Evolutionary conservation across 495 filamentous ascomycete genomes (phyloP), one percentile per base, ranked within the genome.

Genomic region (Tuber microsphaerosporum): DNA sequence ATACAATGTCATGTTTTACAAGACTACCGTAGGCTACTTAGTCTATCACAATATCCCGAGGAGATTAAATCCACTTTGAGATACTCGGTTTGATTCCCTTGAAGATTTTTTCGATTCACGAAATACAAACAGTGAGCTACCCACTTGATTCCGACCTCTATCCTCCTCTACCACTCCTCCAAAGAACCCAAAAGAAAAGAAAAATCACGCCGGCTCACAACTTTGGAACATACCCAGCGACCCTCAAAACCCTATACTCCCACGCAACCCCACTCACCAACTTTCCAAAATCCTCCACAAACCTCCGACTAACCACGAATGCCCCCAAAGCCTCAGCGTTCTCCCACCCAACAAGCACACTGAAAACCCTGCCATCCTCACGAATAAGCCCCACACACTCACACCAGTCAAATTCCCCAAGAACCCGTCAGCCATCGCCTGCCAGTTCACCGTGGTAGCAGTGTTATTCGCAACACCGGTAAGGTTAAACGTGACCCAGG

Each of bases 281-380:
- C 26, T n/a, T 61, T 31, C n/a, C 19, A 16, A 61, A 61, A 14
- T 1, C 51, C n/a, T 61, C 12, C n/a, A 0, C 51, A 61, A 61
- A 61, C 4, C 4, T 26, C 14, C n/a, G 51, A 31, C 51, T 16
- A 26, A 31, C 26, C 4, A 61, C n/a, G 3, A 31, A 61, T 0
- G 12, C 51, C 10, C 51, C 51, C n/a, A 61, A 10, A 16, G 70
- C 69, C 74, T 75, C 70, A 26, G 26, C 41, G 17, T 20, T 73
- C 45, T 75, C 74, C 74, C 74, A 75, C 0, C 74, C 74, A 73
- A 75, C 51, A 14, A 75, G 74, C 20, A 41, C 39, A 8, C 39
- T 61, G 9, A 74, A 73, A n/a, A 45, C 69, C 22, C 74, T 26
- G n/a, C 71, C 34, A 42, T 75, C 71, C 41, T 75, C 69, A 61